A percentile compares a stretch with the other conserved stretches of the same genome.
These are phyloP conservation scores for Eragrostis curvula DNA, from an alignment of 176 grass and related monocot species.

Conservation along the genomic window DNA sequence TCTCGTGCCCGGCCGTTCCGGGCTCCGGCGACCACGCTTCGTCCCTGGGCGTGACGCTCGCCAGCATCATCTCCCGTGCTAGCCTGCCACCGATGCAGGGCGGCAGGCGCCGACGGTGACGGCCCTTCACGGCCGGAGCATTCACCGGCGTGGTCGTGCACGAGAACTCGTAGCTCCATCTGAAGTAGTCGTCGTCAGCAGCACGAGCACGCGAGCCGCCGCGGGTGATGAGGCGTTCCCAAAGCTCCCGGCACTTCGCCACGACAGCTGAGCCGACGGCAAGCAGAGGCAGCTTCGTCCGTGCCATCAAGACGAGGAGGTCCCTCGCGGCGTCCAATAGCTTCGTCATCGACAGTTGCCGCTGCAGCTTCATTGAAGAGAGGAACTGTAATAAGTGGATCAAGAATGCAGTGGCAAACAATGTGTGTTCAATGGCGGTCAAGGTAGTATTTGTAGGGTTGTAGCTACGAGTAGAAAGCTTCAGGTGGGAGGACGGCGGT, in stretches of 20 bases:
- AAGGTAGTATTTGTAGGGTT: slow-evolving; percentile 35
- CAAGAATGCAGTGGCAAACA: not conserved
- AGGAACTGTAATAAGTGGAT: not conserved
- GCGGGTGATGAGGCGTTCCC: slow-evolving; percentile 5
- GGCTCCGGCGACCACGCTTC: not conserved
- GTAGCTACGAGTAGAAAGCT: slow-evolving; percentile 7
- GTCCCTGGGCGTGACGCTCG: not conserved
- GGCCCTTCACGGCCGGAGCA: not conserved
- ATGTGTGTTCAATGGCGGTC: not conserved
- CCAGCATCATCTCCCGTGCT: slow-evolving; percentile 18
- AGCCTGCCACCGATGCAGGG: slow-evolving; percentile 35
- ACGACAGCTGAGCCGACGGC: not conserved
- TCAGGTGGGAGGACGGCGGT: not conserved
- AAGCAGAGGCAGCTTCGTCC: not conserved
- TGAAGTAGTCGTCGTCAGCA: slow-evolving; percentile 31
- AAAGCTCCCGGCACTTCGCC: slow-evolving; percentile 32
- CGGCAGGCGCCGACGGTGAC: not conserved
- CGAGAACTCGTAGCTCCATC: slow-evolving; percentile 47
- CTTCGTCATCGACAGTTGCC: not conserved
- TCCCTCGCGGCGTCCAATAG: not conserved
- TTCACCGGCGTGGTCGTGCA: slow-evolving; percentile 21
- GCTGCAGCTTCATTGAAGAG: not conserved
- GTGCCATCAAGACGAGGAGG: slow-evolving; percentile 3
- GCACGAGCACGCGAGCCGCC: not conserved
- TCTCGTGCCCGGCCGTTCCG: not conserved